Percentiles rank a stretch among this genome's conserved stretches.
These are phyloP conservation scores for Trametes cinnabarina DNA, from an alignment of 768 basidiomycete species.

Conservation along the genomic window DNA sequence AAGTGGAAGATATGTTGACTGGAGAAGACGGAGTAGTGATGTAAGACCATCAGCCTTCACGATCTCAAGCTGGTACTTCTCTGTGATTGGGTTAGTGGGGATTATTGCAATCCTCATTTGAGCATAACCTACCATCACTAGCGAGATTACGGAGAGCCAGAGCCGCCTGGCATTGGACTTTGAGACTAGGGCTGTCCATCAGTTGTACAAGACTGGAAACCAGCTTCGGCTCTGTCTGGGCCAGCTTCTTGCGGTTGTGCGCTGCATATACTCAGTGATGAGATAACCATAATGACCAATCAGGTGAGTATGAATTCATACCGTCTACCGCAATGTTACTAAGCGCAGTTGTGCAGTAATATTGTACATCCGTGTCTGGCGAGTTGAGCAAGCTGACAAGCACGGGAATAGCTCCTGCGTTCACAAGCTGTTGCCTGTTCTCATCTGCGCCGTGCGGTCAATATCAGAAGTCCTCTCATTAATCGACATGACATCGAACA, in stretches of 20 bases:
- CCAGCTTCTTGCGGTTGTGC: conserved; percentile 89
- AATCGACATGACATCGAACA: conserved; percentile 19
- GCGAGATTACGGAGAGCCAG: conserved; percentile 94
- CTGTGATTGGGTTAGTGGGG: conserved; percentile 39
- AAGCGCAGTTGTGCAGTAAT: conserved; percentile 98
- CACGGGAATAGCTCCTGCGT: conserved; percentile 97
- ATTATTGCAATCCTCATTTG: not conserved
- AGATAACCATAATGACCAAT: no score
- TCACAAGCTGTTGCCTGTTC: conserved; percentile 97
- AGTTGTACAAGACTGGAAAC: conserved; percentile 90
- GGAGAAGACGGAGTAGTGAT: conserved; percentile 88
- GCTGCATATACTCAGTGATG: conserved; percentile 38
- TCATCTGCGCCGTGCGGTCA: conserved; percentile 61
- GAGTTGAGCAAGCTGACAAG: conserved; percentile 92
- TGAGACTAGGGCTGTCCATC: conserved; percentile 96
- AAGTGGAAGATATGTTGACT: conserved; percentile 95
- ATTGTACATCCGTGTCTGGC: conserved; percentile 98
- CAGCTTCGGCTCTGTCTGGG: conserved; percentile 90
- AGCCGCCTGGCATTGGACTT: conserved; percentile 98
- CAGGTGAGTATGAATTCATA: conserved; percentile 23
- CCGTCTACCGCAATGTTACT: conserved; percentile 99
- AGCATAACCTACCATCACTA: conserved; percentile 74
- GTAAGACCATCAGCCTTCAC: conserved; percentile 93
- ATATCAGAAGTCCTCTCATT: not conserved
- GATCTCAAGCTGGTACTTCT: conserved; percentile 98